These are phyloP conservation scores for Tetraselmis striata DNA, from an alignment of 139 green algal genomes.

Conservation along the genomic window DNA sequence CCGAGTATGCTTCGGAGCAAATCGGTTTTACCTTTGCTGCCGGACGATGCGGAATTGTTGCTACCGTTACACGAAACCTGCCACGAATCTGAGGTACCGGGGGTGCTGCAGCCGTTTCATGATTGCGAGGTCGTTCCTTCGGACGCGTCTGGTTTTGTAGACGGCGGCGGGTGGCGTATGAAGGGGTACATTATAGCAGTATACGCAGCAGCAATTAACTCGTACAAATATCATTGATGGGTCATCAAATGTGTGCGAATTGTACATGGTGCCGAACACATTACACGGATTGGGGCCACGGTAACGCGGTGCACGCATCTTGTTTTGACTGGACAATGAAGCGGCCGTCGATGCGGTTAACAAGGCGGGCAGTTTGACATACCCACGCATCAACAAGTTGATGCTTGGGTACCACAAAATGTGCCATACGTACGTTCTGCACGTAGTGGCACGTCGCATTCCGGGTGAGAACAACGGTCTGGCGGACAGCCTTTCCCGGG, in stretches of 20 bases:
- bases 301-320: background rate
- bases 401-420: background rate
- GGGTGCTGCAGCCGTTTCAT: background rate
- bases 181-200: background rate
- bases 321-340: background rate
- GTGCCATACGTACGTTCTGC: no score
- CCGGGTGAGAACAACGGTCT: no score
- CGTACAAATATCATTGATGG: background rate
- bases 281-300: background rate
- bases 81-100: background rate
- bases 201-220: background rate
- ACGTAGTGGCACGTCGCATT: background rate
- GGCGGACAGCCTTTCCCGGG: no score
- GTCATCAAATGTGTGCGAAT: background rate
- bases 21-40: background rate
- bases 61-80: background rate
- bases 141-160: background rate
- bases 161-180: background rate
- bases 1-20: background rate
- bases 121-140: background rate
- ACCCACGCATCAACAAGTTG: background rate
- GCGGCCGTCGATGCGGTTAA: background rate
- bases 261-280: background rate
- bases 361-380: background rate
- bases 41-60: background rate